phyloP scores from a whole-genome alignment of 371 early-diverging fungal genomes.

The Thermomucor indicae-seudaticae region DNA sequence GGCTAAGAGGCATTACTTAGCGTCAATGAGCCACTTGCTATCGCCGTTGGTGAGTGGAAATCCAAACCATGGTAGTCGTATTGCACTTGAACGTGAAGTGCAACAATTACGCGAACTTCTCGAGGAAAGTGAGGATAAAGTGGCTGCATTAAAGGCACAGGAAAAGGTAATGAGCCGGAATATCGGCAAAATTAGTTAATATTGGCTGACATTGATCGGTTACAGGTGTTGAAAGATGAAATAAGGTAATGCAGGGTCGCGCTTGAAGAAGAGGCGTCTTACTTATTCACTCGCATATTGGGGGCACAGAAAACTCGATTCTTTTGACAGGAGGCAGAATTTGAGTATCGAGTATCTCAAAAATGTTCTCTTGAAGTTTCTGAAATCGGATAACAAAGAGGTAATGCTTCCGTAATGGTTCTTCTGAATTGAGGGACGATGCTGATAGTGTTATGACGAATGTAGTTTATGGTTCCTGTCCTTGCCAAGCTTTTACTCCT shows the following conservation, averaged over 20 bases:
- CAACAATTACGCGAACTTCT: constrained; percentile 51
- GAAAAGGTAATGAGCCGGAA: constrained; percentile 45
- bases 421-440: not conserved
- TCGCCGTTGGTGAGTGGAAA: constrained; percentile 23
- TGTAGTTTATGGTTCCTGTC: constrained; percentile 38
- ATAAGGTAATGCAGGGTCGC: constrained; percentile 21
- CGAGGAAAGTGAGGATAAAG: constrained; percentile 56
- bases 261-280: not conserved
- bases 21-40: constrained; percentile 35
- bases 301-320: constrained; percentile 47
- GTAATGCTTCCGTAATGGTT: constrained; percentile 16
- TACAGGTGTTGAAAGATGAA: constrained; percentile 38
- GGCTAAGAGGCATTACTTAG: constrained; percentile 4
- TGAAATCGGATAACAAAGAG: constrained; percentile 50
- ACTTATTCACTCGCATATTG: not conserved
- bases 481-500: constrained; percentile 35
- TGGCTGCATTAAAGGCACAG: constrained; percentile 48
- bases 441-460: not conserved
- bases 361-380: constrained; percentile 58
- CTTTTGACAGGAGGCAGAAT: constrained; percentile 54
- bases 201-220: not conserved
- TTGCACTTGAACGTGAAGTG: constrained; percentile 37
- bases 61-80: constrained; percentile 15
- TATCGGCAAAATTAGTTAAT: not conserved
- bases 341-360: constrained; percentile 60